These are phyloP conservation scores for Leptosphaerulina australis DNA, from an alignment of 2,329 filamentous ascomycete genomes.

Conservation along the genomic window DNA sequence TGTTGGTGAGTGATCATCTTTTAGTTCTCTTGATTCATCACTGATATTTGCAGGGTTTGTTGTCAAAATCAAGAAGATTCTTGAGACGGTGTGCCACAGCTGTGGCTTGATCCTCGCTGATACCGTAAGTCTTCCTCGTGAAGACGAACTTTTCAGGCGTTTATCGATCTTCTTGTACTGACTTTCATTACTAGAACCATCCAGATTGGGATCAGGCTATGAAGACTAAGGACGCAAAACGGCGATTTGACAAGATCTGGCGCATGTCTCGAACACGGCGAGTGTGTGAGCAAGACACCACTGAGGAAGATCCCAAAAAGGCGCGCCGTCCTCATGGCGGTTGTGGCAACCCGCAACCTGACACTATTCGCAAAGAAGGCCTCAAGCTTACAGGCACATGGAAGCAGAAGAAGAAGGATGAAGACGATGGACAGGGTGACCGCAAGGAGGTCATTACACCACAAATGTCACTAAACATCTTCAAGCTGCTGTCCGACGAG, in stretches of 20 bases:
- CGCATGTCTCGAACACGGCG: slow-evolving; percentile 87
- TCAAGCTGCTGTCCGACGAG: slow-evolving; percentile 80
- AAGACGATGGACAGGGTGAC: slow-evolving; percentile 67
- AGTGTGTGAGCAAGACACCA: slow-evolving; percentile 78
- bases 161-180: slow-evolving; percentile 62
- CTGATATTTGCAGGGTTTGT: slow-evolving; percentile 73
- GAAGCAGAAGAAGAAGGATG: slow-evolving; percentile 75
- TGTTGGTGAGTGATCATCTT: slow-evolving; percentile 61
- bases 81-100: slow-evolving; percentile 98
- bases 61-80: slow-evolving; percentile 98
- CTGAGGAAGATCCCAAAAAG: slow-evolving; percentile 64
- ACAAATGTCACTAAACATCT: slow-evolving; percentile 81
- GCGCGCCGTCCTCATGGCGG: slow-evolving; percentile 72
- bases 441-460: slow-evolving; percentile 85
- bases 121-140: slow-evolving; percentile 83
- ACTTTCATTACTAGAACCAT: slow-evolving; percentile 66
- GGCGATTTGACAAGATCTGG: slow-evolving; percentile 92
- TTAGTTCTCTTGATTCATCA: not conserved
- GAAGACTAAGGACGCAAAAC: slow-evolving; percentile 86
- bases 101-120: slow-evolving; percentile 97
- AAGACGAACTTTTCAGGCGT: slow-evolving; percentile 57
- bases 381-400: slow-evolving; percentile 78
- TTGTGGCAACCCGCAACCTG: slow-evolving; percentile 89
- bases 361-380: slow-evolving; percentile 79
- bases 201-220: slow-evolving; percentile 82